phyloP scores from a whole-genome alignment of 2,329 filamentous ascomycete genomes.

The Myriosclerotinia scirpicola region DNA sequence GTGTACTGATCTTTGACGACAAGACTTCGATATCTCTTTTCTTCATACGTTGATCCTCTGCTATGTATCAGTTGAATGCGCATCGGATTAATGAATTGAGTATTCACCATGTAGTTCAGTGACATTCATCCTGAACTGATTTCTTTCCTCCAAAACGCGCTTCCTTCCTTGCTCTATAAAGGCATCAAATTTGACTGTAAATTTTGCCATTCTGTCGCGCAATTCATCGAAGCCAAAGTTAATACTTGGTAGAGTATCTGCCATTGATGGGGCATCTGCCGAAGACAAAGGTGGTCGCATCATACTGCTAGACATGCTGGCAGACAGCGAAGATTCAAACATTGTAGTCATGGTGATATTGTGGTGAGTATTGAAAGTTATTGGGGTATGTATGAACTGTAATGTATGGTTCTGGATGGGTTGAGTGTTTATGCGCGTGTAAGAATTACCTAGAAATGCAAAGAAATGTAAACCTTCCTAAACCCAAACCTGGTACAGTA shows the following conservation, averaged over 20 bases:
- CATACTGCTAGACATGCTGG: constrained; percentile 51
- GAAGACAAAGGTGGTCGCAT: constrained; percentile 49
- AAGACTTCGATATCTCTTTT: constrained; percentile 84
- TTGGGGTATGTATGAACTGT: not conserved
- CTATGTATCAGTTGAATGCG: constrained; percentile 24
- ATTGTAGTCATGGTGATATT: constrained; percentile 52
- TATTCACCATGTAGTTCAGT: constrained; percentile 81
- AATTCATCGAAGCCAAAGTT: constrained; percentile 97
- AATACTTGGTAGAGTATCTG: constrained; percentile 79
- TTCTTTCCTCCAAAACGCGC: constrained; percentile 86
- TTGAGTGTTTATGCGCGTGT: not conserved
- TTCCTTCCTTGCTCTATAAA: constrained; percentile 93
- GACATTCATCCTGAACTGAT: constrained; percentile 87
- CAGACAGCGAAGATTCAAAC: constrained; percentile 70
- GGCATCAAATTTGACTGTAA: constrained; percentile 84
- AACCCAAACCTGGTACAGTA: not conserved
- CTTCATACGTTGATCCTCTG: constrained; percentile 90
- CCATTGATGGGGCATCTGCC: constrained; percentile 63
- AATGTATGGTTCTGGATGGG: not conserved
- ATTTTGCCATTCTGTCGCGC: constrained; percentile 91
- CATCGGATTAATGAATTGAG: not conserved
- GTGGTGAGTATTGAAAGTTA: not conserved
- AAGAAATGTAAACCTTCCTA: constrained; percentile 1
- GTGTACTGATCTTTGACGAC: constrained; percentile 66
- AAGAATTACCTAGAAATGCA: not conserved